Conservation (phyloP, 2,329 filamentous ascomycete species). For the Akanthomyces dipterigenus region DNA sequence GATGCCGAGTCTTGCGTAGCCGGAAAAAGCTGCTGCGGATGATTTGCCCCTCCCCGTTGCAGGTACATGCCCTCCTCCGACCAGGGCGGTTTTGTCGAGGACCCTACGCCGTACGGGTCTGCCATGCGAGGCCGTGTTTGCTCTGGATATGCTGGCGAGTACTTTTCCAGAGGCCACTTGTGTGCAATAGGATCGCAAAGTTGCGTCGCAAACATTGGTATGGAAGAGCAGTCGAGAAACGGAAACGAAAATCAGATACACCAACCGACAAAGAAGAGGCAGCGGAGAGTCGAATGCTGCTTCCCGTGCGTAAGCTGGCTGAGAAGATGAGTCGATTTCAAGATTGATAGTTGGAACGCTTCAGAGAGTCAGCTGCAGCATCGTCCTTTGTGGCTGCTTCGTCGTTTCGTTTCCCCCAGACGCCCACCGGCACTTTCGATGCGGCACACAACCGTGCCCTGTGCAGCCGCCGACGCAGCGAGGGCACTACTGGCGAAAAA, state of each 20-base stretch:
- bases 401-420: constrained; percentile 1
- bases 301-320: not conserved
- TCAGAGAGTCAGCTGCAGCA: not conserved
- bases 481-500: not conserved
- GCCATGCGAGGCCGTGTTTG: constrained; percentile 10
- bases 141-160: constrained; percentile 9
- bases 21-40: constrained; percentile 8
- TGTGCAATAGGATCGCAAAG: constrained; percentile 12
- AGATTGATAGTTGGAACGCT: not conserved
- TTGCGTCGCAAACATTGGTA: constrained; percentile 12
- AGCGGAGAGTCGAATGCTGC: not conserved
- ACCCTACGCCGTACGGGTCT: constrained; percentile 7
- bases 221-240: not conserved
- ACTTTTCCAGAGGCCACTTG: constrained; percentile 12
- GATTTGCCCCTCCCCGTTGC: not conserved
- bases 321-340: not conserved
- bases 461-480: not conserved
- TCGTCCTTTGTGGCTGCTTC: not conserved
- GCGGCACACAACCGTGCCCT: not conserved
- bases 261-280: constrained; percentile 4
- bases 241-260: constrained; percentile 1
- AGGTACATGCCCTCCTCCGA: constrained; percentile 11
- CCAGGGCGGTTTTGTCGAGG: constrained; percentile 8
- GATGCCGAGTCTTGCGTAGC: constrained; percentile 1
- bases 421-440: not conserved